Base-by-base conservation (phyloP, 23 red algal genomes). In the Agarophyton chilense region DNA sequence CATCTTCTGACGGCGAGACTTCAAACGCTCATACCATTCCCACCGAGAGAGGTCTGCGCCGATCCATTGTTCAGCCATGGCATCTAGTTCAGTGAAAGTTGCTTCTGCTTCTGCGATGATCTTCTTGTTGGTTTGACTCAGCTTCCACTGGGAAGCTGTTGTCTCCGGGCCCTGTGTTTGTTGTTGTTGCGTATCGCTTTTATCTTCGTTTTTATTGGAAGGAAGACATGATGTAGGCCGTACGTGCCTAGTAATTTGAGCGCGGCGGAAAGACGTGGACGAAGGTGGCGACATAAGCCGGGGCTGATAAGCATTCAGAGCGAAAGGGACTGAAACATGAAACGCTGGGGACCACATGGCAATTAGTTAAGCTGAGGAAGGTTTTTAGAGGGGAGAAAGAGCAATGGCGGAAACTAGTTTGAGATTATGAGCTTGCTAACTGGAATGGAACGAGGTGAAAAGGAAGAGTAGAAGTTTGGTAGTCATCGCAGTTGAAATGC, bases 21-120 rank as follows among this genome's bases (percentile, higher is more conserved):
- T 72, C 33, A 87, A 40, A 19, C 82, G 33, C 38, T 87, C 82
- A 31, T 87, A 87, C 82, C 82, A 87, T 25, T 87, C 82, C 82
- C 82, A 87, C 3, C 82, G 61, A 22, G 61, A 28, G 26, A 87
- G 31, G 53, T 71, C 43, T 31, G 82, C 10, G 24, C 82, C 82
- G 65, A 87, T 87, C 82, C 82, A 87, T 42, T 75, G 47, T 25
- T 87, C 82, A 40, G 82, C 82, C 61, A 87, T 54, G 22, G 34
- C 34, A 26, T 87, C 82, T 41, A 87, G 9, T 24, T 87, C 82
- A 2, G 3, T 32, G 21, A 80, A 60, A 13, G 68, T 74, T 47
- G 68, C 68, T 74, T 74, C 68, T 47, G 68, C 68, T 25, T 74
- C 68, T 24, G 68, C 68, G 21, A 74, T 74, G 68, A 74, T 43